Base-by-base conservation (phyloP, 176 grass and related monocot genomes). In the Aechmea fasciata region DNA sequence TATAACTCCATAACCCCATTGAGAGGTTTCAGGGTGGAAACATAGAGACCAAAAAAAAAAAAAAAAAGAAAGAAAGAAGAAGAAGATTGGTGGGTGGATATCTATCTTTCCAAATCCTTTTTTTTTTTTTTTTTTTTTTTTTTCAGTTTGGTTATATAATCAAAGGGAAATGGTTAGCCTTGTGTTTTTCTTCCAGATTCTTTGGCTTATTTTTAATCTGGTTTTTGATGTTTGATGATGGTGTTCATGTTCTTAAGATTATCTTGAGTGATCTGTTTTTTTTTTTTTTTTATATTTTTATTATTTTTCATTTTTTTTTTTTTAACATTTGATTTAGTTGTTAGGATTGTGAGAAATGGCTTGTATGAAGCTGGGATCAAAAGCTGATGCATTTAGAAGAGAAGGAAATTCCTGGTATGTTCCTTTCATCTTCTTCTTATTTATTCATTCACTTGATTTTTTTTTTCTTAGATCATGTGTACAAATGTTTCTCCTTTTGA, bases 361-460 rank as follows among this genome's bases (percentile, higher is more conserved):
- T 57, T 83, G 68, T 71, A 49, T 85, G 71, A 88, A 96, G 72
- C 74, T 96, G 68, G 87, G 87, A 77, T 85, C 91, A 33, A 91
- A 82, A 55, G 51, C 79, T 55, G 82, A 87, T 85, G 83, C 74
- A 57, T 88, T 96, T 71, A 85, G 62, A 81, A 87, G 79, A 66
- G 77, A 85, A 87, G 87, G 87, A 20, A 77, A 87, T 3, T 65
- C 83, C 66, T 88, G 87, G 87, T 96, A 96, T 15, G 78, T 59
- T 67, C 3, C 71, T 80, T 71, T 73, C 19, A 72, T 51, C 12
- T 63, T 55, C 26, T 41, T 81, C 80, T 70, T 67, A 50, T 17
- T 70, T 80, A 47, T 41, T 67, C 49, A 17, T 7, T 3, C 6
- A 19, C 3, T 47, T 13, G 10, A 29, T 54, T 71, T 9, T 47